Base-by-base conservation (phyloP, 768 basidiomycete genomes). In the Suillus ampliporus region DNA sequence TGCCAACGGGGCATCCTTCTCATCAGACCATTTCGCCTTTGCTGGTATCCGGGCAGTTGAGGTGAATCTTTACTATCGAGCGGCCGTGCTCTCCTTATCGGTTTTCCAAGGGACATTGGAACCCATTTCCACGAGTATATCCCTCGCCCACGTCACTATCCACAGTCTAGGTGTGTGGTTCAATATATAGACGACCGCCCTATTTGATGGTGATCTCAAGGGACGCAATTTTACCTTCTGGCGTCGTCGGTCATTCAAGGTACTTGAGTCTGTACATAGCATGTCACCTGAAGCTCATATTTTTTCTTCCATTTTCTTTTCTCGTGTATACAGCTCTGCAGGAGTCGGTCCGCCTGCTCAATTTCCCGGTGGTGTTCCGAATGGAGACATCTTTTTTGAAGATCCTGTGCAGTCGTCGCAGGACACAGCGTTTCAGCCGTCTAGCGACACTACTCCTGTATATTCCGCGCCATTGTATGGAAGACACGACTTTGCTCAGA, bases 101-200 rank as follows among this genome's bases (percentile, higher is more conserved):
- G 54, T 26, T 26, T 56, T 19, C 17, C 5, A 38, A 56, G 54
- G 23, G 21, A 56, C 19, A 40, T 7, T 13, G 10, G 15, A 40
- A 28, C 17, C 8, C 17, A 11, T 19, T 40, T 17, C 37, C 17
- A 9, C 6, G 23, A 19, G 17, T 28, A 26, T 2, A 2, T 17
- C 38, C 23, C 10, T 19, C 10, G 11, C 37, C 11, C 37, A 37
- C 10, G 4, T 28, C 13, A 34, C 23, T 19, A 40, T 5, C 10
- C 23, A 56, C 54, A 56, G 9, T 23, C 53, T 26, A 56, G 54
- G 54, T 56, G 38, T 19, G 54, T 40, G 23, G 10, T 40, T 11
- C 17, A 11, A 23, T 56, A 15, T 15, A 37, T 19, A 7, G 38
- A 38, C 11, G n/a, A 56, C 17, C 23, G 5, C 23, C 19, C 21